Conservation (phyloP, 306 rosid genomes). For the Prunus padus region DNA sequence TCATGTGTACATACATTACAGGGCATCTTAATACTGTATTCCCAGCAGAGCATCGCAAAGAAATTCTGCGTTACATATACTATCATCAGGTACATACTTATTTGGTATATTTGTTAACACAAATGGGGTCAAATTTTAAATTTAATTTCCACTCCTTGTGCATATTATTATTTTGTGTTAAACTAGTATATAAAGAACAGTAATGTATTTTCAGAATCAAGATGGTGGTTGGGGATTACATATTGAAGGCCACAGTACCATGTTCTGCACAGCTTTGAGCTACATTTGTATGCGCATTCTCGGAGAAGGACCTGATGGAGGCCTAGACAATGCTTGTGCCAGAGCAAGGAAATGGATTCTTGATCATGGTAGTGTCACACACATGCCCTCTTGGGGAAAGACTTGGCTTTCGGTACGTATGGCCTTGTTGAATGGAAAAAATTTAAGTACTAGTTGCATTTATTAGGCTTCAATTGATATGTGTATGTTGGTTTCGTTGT, state of each 20-base stretch:
- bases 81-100: slow-evolving; percentile 49
- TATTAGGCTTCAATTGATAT: too few species aligned
- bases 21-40: slow-evolving; percentile 55
- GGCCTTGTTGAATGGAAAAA: too few species aligned
- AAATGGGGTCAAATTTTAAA: not conserved
- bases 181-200: not conserved
- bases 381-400: slow-evolving; percentile 80
- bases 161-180: too few species aligned
- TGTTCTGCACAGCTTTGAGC: slow-evolving; percentile 63
- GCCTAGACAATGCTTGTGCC: slow-evolving; percentile 54
- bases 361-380: slow-evolving; percentile 61
- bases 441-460: too few species aligned
- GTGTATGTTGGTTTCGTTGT: too few species aligned
- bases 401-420: slow-evolving; percentile 69
- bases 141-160: not conserved
- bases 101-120: not conserved
- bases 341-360: slow-evolving; percentile 72
- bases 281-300: slow-evolving; percentile 70
- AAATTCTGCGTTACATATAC: slow-evolving; percentile 70
- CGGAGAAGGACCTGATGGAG: slow-evolving; percentile 60
- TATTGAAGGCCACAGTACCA: slow-evolving; percentile 73
- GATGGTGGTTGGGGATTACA: slow-evolving; percentile 92
- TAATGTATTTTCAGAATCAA: slow-evolving; percentile 47
- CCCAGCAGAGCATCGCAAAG: slow-evolving; percentile 44
- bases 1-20: slow-evolving; percentile 54